Evolutionary conservation across 2,329 filamentous ascomycete species (phyloP).

Genomic region (Conoideocrella luteorostrata): DNA sequence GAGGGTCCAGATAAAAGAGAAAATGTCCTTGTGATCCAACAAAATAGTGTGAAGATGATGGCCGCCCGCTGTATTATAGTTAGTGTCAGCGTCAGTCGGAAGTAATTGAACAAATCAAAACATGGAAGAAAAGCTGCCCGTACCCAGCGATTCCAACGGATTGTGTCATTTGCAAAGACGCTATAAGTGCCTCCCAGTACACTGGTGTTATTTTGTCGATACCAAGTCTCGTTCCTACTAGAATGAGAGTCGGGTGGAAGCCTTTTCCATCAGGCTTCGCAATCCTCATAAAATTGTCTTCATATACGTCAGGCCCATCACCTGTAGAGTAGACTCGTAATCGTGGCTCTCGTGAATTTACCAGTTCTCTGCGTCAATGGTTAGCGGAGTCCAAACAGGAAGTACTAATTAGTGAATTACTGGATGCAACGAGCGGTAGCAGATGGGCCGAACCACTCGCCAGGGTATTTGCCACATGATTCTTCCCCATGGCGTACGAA

Average conservation of each 20-base stretch:
- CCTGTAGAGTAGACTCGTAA: slow-evolving; percentile 84
- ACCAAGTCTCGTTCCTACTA: slow-evolving; percentile 82
- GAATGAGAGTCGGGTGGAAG: slow-evolving; percentile 80
- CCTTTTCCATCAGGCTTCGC: slow-evolving; percentile 59
- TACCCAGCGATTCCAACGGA: slow-evolving; percentile 96
- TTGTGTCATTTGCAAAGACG: slow-evolving; percentile 77
- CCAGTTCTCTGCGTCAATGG: slow-evolving; percentile 56
- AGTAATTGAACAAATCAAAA: neutral
- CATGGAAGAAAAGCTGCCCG: slow-evolving; percentile 19
- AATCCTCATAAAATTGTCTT: slow-evolving; percentile 76
- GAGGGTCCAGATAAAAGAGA: slow-evolving; percentile 94
- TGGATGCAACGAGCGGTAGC: slow-evolving; percentile 91
- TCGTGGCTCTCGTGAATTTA: slow-evolving; percentile 55
- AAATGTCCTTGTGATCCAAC: slow-evolving; percentile 59
- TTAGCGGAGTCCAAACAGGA: neutral
- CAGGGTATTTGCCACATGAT: slow-evolving; percentile 88
- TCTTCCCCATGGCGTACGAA: slow-evolving; percentile 85
- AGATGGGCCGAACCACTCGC: slow-evolving; percentile 98
- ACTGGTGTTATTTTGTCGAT: slow-evolving; percentile 92
- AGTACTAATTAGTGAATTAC: slow-evolving; percentile 42
- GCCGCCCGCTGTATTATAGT: slow-evolving; percentile 61
- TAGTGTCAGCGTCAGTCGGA: neutral
- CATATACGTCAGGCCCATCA: slow-evolving; percentile 86
- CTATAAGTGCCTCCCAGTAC: slow-evolving; percentile 90
- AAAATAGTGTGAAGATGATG: slow-evolving; percentile 72